Base-by-base conservation (phyloP, 2,329 filamentous ascomycete species). In the Elsinoe ampelina region DNA sequence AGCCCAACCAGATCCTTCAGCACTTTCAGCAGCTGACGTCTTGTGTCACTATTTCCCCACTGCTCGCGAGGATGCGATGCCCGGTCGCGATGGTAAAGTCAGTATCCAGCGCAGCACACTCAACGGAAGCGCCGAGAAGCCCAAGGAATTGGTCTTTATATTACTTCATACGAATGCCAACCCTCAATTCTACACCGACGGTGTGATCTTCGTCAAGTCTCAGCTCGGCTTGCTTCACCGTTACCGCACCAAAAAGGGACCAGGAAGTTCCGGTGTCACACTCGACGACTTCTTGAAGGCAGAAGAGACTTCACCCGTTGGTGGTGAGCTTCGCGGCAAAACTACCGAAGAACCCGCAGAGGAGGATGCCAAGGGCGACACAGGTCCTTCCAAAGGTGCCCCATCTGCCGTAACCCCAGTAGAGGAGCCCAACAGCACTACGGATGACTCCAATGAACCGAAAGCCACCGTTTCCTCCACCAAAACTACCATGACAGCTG, bases 91-190 rank as follows among this genome's bases (percentile, higher is more conserved):
- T 26, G 48, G 48, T 8, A 34, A 38, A 2, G 48, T 52, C 11
- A 35, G 48, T 17, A 34, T 52, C 32, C 48, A 56, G 30, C 54
- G 39, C 36, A 30, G 38, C 20, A 56, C 54, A n/a, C 30, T 56
- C 3, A 56, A 56, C 32, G 54, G 26, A 26, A 56, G 54, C 22
- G 39, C 54, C 8, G 38, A 56, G 11, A 42, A 45, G 20, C 54
- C 54, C 1, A 45, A 20, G 7, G 39, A 56, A n/a, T 30, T 56
- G 20, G 42, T 47, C 8, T 56, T 56, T 38, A 30, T 56, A 1
- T 15, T 56, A 17, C 42, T 48, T 12, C 32, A 45, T 15, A 10
- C 5, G 26, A 45, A 56, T 20, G 54, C 54, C 8, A 56, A 56
- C 19, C 41, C 54, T 5, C 32, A 42, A n/a, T 56, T 56, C 41